phyloP scores from a whole-genome alignment of 371 early-diverging fungal species.

The Mortierella sp. region DNA sequence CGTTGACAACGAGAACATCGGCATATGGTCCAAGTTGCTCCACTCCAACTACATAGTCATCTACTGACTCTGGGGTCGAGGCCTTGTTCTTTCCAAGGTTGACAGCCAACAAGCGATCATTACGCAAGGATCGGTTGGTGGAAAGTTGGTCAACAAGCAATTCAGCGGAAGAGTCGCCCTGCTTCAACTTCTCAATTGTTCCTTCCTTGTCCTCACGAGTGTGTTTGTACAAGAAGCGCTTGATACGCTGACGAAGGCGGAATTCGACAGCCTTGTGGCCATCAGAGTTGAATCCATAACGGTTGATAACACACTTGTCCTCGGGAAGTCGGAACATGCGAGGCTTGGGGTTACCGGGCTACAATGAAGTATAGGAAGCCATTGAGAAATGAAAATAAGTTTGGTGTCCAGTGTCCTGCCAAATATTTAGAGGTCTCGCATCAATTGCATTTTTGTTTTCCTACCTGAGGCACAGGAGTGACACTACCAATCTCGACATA shows the following conservation, averaged over 20 bases:
- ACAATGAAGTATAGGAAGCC: background rate
- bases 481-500: slow-evolving; percentile 87
- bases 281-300: slow-evolving; percentile 90
- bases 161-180: slow-evolving; percentile 48
- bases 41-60: slow-evolving; percentile 83
- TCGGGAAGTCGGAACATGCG: slow-evolving; percentile 82
- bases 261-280: slow-evolving; percentile 71
- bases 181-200: slow-evolving; percentile 47
- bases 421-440: background rate
- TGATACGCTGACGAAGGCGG: slow-evolving; percentile 74
- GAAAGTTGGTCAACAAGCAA: slow-evolving; percentile 48
- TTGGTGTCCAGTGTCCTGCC: background rate
- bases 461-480: slow-evolving; percentile 84
- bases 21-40: slow-evolving; percentile 75
- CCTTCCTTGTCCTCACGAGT: slow-evolving; percentile 56
- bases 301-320: slow-evolving; percentile 84
- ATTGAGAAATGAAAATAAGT: background rate
- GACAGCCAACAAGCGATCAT: slow-evolving; percentile 75
- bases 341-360: slow-evolving; percentile 86
- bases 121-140: slow-evolving; percentile 58
- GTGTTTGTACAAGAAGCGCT: slow-evolving; percentile 67
- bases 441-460: background rate
- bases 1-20: slow-evolving; percentile 88
- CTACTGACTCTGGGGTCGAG: slow-evolving; percentile 65
- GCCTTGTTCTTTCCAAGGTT: slow-evolving; percentile 90